Evolutionary conservation across 805 yeast genomes (phyloP).

Genomic region (Zygosaccharomyces siamensis): DNA sequence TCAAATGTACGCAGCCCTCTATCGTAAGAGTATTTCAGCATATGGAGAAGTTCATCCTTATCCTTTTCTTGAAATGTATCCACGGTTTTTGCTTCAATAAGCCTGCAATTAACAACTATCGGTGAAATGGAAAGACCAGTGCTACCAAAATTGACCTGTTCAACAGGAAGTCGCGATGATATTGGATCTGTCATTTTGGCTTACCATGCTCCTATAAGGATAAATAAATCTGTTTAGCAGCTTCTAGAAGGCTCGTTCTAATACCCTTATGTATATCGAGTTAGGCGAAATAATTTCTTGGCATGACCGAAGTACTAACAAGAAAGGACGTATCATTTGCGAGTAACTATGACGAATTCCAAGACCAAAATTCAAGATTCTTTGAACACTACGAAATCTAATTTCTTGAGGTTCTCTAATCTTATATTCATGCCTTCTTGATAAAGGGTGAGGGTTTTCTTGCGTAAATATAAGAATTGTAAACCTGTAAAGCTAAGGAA

Average conservation of each 20-base stretch:
- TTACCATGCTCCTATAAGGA: not conserved
- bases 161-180: not conserved
- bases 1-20: conserved; percentile 2
- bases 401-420: no score
- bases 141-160: not conserved
- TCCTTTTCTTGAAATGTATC: conserved; percentile 1
- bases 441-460: not conserved
- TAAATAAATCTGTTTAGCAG: not conserved
- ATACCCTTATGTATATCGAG: not conserved
- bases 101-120: not conserved
- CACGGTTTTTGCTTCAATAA: not conserved
- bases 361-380: not conserved
- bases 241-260: not conserved
- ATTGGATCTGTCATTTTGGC: not conserved
- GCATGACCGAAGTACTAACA: not conserved
- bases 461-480: no score
- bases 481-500: no score
- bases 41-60: not conserved
- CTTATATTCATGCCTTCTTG: not conserved
- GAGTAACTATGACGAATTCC: no score
- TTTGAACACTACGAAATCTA: not conserved
- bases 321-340: no score
- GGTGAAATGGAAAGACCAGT: conserved; percentile 1
- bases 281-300: not conserved
- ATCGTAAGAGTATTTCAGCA: conserved; percentile 2